Conservation (phyloP, 768 basidiomycete species). For the Favolaschia claudopus region DNA sequence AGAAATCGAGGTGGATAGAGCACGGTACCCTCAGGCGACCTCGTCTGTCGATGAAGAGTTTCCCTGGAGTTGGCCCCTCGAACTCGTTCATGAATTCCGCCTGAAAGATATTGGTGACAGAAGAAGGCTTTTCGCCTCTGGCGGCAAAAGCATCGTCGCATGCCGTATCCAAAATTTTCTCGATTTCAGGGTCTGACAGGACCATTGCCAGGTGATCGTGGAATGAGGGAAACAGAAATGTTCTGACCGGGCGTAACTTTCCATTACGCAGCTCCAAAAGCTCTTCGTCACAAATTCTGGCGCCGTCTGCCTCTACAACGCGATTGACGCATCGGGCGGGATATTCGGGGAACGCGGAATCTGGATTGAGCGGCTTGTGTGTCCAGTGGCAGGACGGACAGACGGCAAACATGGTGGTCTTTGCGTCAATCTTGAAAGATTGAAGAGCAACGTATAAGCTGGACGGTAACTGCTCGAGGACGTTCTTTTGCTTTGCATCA, state of each 20-base stretch:
- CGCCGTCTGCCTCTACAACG: neutral
- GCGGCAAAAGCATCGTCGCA: conserved; percentile 22
- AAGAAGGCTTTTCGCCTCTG: neutral
- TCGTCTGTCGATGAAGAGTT: conserved; percentile 25
- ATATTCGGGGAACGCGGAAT: neutral
- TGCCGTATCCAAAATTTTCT: conserved; percentile 17
- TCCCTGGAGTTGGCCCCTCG: conserved; percentile 23
- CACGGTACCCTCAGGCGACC: conserved; percentile 13
- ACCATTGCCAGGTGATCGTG: conserved; percentile 24
- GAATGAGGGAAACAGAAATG: conserved; percentile 21
- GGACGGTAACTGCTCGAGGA: conserved; percentile 11
- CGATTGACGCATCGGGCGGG: neutral
- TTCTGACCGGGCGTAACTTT: conserved; percentile 16
- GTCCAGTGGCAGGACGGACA: conserved; percentile 20
- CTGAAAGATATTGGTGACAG: conserved; percentile 27
- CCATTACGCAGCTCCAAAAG: conserved; percentile 1
- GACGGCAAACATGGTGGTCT: conserved; percentile 11
- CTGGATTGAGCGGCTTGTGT: conserved; percentile 9
- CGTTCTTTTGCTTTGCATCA: conserved; percentile 10
- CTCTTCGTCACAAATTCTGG: neutral
- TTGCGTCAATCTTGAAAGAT: conserved; percentile 10
- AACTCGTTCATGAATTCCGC: conserved; percentile 33
- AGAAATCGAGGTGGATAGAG: conserved; percentile 36
- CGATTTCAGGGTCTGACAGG: conserved; percentile 18
- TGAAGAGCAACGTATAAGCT: conserved; percentile 5